phyloP scores from a whole-genome alignment of 2,329 filamentous ascomycete species.

The Penicillium brasilianum region DNA sequence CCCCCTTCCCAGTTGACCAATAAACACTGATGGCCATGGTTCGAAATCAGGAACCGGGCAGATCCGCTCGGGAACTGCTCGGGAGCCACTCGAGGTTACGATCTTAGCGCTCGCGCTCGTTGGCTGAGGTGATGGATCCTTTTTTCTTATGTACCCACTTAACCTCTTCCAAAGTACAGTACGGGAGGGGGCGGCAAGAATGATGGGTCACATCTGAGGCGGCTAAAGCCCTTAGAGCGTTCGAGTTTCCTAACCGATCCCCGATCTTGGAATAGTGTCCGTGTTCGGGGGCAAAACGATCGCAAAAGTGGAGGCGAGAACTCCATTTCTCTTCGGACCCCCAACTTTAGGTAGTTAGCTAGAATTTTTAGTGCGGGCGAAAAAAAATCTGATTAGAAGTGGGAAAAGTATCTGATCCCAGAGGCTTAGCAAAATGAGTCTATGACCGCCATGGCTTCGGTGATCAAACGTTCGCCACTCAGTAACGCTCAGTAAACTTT shows the following conservation, averaged over 20 bases:
- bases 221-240: not conserved
- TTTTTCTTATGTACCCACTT: not conserved
- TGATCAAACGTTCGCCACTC: not conserved
- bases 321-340: not conserved
- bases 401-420: not conserved
- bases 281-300: not conserved
- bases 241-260: not conserved
- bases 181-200: not conserved
- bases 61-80: constrained; percentile 19
- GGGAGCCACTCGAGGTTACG: constrained; percentile 5
- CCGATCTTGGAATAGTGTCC: not conserved
- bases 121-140: not conserved
- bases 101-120: constrained; percentile 21
- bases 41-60: constrained; percentile 19
- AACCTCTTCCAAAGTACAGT: not conserved
- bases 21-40: constrained; percentile 6
- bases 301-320: not conserved
- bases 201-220: not conserved
- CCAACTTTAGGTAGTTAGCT: not conserved
- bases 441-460: not conserved
- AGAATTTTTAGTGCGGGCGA: not conserved
- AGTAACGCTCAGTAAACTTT: not conserved
- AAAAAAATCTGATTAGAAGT: too few relatives aligned
- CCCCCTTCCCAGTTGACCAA: not conserved
- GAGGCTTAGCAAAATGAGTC: not conserved